Base-by-base conservation (phyloP, 805 yeast genomes). In the Candida lessepsii region DNA sequence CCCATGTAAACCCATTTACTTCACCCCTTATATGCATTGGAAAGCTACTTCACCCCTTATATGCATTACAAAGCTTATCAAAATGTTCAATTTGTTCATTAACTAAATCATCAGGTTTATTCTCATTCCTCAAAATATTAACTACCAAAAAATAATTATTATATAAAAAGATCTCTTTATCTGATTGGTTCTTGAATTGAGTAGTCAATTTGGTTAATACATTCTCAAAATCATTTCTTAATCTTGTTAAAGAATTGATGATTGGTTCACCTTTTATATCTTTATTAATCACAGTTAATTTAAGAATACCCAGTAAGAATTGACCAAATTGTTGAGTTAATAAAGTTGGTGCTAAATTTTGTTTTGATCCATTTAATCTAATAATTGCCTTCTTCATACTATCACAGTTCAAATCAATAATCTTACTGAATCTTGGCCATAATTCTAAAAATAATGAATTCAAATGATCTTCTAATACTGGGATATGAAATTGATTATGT, bases 401-500 rank as follows among this genome's bases (percentile, higher is more conserved):
- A 15, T 80, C 84, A 51, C 96, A 83, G 51, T 91, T 86, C 24
- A 76, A 63, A 56, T 89, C 96, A 29, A 90, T 74, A 24, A 87
- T 67, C 33, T 70, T 72, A 52, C 89, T 90, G 53, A 90, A 85
- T 43, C 76, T 79, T 0, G 97, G 96, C 98, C 98, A 93, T 32
- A 91, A 63, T 3, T 75, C 58, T 37, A 87, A 75, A 45, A 81
- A 60, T 46, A 84, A 79, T 11, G 77, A 67, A 50, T 84, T 80
- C 47, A 83, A 70, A 57, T 83, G 86, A 44, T 79, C 85, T 46
- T 82, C 87, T 58, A 81, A 64, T 4, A 80, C 80, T 0, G 95
- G 90, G 2, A 84, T 78, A 41, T 75, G 76, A 41, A 65, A 60
- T 43, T 86, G 72, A 46, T 77, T 82, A 54, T 85, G 90, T 17